Base-by-base conservation (phyloP, 352 stramenopile species). In the Phytopythium litorale region DNA sequence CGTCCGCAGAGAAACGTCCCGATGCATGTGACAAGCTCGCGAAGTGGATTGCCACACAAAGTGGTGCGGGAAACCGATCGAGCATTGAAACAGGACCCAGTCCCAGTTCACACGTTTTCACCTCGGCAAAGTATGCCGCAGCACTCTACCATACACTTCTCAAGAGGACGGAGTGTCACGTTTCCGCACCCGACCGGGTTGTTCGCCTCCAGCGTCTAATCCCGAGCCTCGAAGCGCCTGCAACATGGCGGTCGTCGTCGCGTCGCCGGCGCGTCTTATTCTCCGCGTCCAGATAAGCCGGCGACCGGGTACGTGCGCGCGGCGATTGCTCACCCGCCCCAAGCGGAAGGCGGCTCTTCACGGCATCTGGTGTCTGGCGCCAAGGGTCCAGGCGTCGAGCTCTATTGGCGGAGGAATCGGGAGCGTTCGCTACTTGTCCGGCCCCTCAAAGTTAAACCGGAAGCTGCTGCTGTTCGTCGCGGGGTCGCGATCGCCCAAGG, bases 371-470 rank as follows among this genome's bases (percentile, higher is more conserved):
- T 21, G 38, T 48, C 42, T 21, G 19, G 15, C 18, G 19, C 40
- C 11, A 19, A 46, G 7, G 23, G 32, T 53, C 46, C 48, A n/a
- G 48, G 13, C 25, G 35, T 48, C 18, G 19, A 21, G 18, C 42
- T 23, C 42, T 21, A 48, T 48, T 48, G 42, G 42, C 18, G 7
- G 5, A 40, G 5, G 35, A 15, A 15, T 40, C 33, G 15, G 13
- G 15, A 37, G 43, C 28, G 18, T 45, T 18, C 28, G 8, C 11
- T 52, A 40, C 33, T 68, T 65, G 37, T 64, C 42, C 15, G 52
- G 45, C 46, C 52, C 48, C 4, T 32, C n/a, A 51, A 79, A 79
- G 56, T 79, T 79, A 65, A 79, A 79, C 51, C 63, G 65, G 55
- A 79, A 76, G 35, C 60, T 59, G 46, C 30, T 69, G 49, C 30